These are phyloP conservation scores for Fraxinus greggii DNA, from an alignment of 305 asterid species.

Conservation along the genomic window DNA sequence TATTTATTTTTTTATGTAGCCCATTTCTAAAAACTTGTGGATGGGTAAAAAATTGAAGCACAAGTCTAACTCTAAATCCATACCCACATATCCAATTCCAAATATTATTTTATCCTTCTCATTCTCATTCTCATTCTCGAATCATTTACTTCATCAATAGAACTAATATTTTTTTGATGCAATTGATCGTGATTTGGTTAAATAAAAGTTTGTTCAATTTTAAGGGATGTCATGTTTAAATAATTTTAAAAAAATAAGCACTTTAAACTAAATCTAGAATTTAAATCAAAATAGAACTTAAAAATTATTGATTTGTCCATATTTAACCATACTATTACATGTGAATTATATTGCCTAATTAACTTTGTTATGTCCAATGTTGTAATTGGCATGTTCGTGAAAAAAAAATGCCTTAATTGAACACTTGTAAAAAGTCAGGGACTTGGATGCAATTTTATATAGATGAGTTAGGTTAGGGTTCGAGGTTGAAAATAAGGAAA, in stretches of 20 bases:
- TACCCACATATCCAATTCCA: not conserved
- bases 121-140: not conserved
- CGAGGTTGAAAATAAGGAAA: too few species aligned
- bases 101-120: not conserved
- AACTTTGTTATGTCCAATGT: too few species aligned
- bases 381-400: too few species aligned
- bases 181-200: not conserved
- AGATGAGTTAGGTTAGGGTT: too few species aligned
- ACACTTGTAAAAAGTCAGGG: too few species aligned
- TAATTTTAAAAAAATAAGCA: not conserved
- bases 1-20: not conserved
- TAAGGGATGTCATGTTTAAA: not conserved
- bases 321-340: not conserved
- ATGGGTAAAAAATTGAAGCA: not conserved
- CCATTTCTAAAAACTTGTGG: not conserved
- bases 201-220: not conserved
- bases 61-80: not conserved
- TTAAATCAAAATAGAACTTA: not conserved
- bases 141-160: not conserved
- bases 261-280: not conserved
- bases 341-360: not conserved
- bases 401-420: too few species aligned
- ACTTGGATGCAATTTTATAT: too few species aligned
- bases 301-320: not conserved
- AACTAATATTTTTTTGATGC: not conserved